A percentile compares a stretch with the other conserved stretches of the same genome.
These are phyloP conservation scores for Agrocybe praecox DNA, from an alignment of 768 basidiomycete species.

Conservation along the genomic window DNA sequence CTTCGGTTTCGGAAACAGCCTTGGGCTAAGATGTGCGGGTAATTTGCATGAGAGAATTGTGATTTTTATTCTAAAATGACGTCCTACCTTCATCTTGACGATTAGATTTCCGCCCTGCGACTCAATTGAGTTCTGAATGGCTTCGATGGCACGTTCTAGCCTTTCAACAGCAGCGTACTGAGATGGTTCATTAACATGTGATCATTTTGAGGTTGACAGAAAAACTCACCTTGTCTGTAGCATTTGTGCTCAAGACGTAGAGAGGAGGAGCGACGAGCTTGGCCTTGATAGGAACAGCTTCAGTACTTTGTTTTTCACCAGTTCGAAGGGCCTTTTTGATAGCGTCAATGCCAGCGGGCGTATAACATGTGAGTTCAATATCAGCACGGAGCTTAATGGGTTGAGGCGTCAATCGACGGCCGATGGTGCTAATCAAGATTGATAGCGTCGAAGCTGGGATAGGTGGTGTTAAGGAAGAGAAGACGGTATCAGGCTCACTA, in stretches of 20 bases:
- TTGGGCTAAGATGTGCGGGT: conserved; percentile 71
- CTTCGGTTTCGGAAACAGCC: conserved; percentile 96
- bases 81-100: conserved; percentile 97
- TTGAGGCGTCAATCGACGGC: conserved; percentile 94
- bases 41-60: not conserved
- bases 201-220: not conserved
- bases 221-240: conserved; percentile 80
- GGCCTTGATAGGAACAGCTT: conserved; percentile 94
- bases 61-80: conserved; percentile 2
- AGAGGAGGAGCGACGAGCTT: conserved; percentile 95
- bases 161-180: conserved; percentile 91
- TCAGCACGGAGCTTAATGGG: conserved; percentile 99
- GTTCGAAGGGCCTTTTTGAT: conserved; percentile 91
- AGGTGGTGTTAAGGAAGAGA: conserved; percentile 63
- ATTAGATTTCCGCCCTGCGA: conserved; percentile 82
- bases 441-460: conserved; percentile 58
- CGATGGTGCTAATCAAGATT: conserved; percentile 81
- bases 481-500: conserved; percentile 71
- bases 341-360: conserved; percentile 93
- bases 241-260: conserved; percentile 94
- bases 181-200: not conserved
- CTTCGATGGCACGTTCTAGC: conserved; percentile 91
- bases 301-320: conserved; percentile 86
- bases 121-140: conserved; percentile 84
- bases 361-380: conserved; percentile 96